Evolutionary conservation across 2,329 filamentous ascomycete species (phyloP), one percentile per base, ranked within the genome.

Genomic region (Nakataea oryzae): DNA sequence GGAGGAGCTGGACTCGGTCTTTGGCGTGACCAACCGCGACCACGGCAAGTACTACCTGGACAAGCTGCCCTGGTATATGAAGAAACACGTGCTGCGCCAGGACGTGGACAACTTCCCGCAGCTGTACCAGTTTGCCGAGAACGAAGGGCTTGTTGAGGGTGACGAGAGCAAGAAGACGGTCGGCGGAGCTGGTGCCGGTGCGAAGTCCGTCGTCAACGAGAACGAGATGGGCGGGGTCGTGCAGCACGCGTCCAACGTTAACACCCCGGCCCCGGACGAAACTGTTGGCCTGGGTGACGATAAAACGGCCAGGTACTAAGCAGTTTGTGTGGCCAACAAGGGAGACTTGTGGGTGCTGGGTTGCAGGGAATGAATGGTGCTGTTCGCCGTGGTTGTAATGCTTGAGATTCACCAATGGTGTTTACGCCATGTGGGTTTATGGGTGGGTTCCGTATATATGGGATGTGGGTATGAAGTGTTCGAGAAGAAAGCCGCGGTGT

Each of bases 1-100:
- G n/a, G 72, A 74, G 65, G 72, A 74, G 61, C 67, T 74, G 34
- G 71, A 74, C 62, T 62, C 64, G 17, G 71, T 74, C n/a, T 74
- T 73, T 63, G 67, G 67, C 26, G 69, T 70, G 7, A 14, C 34
- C 58, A 60, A 60, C 32, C 34, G 58, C 26, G 58, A 60, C 27
- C 58, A 60, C 58, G 32, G 32, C 34, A 60, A 54, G 58, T 60
- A 60, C 58, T 60, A 60, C 27, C 14, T 50, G 41, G 58, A 60
- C 26, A 60, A 60, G 41, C 24, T 60, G 14, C 58, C 58, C 24
- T 60, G 58, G 58, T 60, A 60, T 13, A 8, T 60, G 58, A 54
- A 47, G 24, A 60, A 60, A 34, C 41, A 60, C 58, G n/a, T 60
- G 21, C 58, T 60, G 28, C 41, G 58, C 34, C 11, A 54, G 58